A percentile compares a stretch with the other conserved stretches of the same genome.
These are phyloP conservation scores for Leccinum fibrillosum DNA, from an alignment of 768 basidiomycete species.

Conservation along the genomic window DNA sequence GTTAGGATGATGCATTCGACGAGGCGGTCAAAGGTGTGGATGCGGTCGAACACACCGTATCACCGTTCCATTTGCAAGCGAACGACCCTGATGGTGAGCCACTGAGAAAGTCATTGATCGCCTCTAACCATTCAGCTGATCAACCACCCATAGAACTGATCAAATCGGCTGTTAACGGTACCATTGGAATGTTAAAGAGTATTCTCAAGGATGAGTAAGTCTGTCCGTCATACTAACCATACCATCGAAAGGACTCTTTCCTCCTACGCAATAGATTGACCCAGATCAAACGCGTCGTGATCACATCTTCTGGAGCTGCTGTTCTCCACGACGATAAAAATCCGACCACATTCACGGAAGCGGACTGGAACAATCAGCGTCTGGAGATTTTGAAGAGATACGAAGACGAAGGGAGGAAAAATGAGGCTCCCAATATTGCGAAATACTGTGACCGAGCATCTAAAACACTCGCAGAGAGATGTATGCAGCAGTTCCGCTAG, in stretches of 20 bases:
- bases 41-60: constrained; percentile 32
- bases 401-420: constrained; percentile 43
- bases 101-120: neutral
- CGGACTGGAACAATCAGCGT: constrained; percentile 57
- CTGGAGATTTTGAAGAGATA: constrained; percentile 40
- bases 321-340: constrained; percentile 32
- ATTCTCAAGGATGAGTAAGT: neutral
- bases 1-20: constrained; percentile 67
- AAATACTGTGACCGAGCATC: constrained; percentile 63
- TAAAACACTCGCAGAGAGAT: constrained; percentile 64
- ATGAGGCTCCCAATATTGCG: constrained; percentile 30
- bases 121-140: neutral
- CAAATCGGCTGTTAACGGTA: neutral
- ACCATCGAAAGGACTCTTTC: neutral
- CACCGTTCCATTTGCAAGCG: neutral
- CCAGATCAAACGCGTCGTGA: constrained; percentile 62
- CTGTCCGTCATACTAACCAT: neutral
- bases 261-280: constrained; percentile 14
- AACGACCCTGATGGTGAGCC: neutral
- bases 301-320: constrained; percentile 62
- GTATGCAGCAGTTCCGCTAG: constrained; percentile 22
- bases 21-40: constrained; percentile 75
- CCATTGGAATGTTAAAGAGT: neutral
- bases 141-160: neutral
- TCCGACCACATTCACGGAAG: constrained; percentile 39